These are phyloP conservation scores for Santalum album DNA, from an alignment of 164 flowering plant species.

Conservation along the genomic window DNA sequence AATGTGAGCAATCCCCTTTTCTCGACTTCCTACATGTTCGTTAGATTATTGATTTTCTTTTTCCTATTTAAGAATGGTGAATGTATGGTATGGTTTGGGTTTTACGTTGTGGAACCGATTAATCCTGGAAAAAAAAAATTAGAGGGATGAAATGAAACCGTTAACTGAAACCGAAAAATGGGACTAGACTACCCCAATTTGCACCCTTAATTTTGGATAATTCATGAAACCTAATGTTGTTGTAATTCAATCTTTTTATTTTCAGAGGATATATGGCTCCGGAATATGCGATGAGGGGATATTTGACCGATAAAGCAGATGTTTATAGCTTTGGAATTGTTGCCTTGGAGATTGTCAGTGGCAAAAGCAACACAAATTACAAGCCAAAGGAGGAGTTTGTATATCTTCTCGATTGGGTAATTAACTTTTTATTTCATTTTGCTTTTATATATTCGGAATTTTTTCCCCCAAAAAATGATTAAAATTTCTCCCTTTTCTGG, in stretches of 20 bases:
- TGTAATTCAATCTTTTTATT: background rate
- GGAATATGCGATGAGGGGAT: constrained; percentile 82
- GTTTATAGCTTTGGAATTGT: constrained; percentile 83
- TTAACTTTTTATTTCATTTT: background rate
- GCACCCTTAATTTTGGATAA: background rate
- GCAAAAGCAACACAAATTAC: constrained; percentile 61
- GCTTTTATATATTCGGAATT: too few relatives aligned
- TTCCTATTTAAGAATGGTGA: too few relatives aligned
- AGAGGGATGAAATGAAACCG: too few relatives aligned
- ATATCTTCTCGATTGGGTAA: constrained; percentile 85
- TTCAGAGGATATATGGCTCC: constrained; percentile 94
- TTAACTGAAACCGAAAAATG: too few relatives aligned
- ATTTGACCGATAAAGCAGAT: constrained; percentile 81
- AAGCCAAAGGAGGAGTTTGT: constrained; percentile 43
- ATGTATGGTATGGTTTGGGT: too few relatives aligned
- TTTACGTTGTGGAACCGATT: too few relatives aligned
- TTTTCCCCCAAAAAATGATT: too few relatives aligned
- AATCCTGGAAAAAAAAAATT: too few relatives aligned
- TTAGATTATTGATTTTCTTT: too few relatives aligned
- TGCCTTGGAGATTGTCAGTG: constrained; percentile 70
- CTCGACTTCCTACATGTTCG: background rate
- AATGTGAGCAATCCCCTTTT: constrained; percentile 24
- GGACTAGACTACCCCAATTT: too few relatives aligned
- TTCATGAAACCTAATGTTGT: background rate
- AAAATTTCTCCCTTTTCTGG: too few relatives aligned